phyloP scores from a whole-genome alignment of 768 basidiomycete species.

The Ramaria sp. region DNA sequence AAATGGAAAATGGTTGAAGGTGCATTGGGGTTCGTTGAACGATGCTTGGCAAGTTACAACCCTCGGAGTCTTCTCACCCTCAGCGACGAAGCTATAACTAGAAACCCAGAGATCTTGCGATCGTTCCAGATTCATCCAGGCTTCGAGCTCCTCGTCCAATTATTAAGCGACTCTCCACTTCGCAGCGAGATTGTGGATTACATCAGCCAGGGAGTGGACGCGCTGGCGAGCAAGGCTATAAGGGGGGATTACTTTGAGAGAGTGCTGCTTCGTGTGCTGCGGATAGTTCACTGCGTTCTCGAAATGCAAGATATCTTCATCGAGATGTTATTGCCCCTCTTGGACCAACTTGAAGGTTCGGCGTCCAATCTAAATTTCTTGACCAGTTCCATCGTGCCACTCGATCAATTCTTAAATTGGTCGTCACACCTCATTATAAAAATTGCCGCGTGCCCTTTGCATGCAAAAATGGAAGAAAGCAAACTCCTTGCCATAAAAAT shows the following conservation, averaged over 20 bases:
- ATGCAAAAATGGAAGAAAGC: slow-evolving; percentile 54
- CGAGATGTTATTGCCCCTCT: slow-evolving; percentile 73
- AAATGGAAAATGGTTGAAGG: slow-evolving; percentile 82
- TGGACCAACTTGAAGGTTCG: slow-evolving; percentile 51
- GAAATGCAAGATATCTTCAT: slow-evolving; percentile 85
- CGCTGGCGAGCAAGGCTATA: slow-evolving; percentile 49
- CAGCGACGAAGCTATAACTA: slow-evolving; percentile 41
- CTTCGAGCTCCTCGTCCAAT: slow-evolving; percentile 70
- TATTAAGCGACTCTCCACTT: slow-evolving; percentile 62
- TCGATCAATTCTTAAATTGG: slow-evolving; percentile 69
- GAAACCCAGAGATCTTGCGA: slow-evolving; percentile 36
- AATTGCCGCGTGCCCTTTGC: slow-evolving; percentile 68
- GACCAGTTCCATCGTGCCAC: slow-evolving; percentile 33
- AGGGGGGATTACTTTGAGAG: slow-evolving; percentile 54
- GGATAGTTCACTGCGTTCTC: slow-evolving; percentile 71
- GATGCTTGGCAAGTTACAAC: slow-evolving; percentile 71
- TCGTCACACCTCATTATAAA: slow-evolving; percentile 64
- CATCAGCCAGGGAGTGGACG: slow-evolving; percentile 68
- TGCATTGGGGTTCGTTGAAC: slow-evolving; percentile 77
- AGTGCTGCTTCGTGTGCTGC: slow-evolving; percentile 69
- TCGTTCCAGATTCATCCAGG: slow-evolving; percentile 71
- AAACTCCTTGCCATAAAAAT: slow-evolving; percentile 71
- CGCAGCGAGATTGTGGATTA: slow-evolving; percentile 69
- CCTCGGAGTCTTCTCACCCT: slow-evolving; percentile 57
- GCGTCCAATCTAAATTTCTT: slow-evolving; percentile 18